phyloP scores from a whole-genome alignment of 176 grass and related monocot species.

The Phyllostachys edulis region DNA sequence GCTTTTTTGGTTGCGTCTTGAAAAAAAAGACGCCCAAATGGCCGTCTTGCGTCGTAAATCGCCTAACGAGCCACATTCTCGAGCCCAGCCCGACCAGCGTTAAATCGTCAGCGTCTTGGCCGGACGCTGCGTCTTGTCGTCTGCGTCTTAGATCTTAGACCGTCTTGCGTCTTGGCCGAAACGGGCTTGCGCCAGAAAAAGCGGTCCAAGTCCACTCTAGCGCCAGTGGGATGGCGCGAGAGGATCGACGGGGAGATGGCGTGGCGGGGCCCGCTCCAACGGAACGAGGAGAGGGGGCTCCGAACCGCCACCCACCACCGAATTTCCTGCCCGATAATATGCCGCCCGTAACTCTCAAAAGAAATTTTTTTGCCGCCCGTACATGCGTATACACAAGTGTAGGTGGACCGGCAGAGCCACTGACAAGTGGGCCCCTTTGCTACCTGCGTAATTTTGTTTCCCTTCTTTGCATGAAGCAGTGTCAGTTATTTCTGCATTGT shows the following conservation, averaged over 20 bases:
- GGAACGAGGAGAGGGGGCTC: background rate
- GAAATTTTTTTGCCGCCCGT: background rate
- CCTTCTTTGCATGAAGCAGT: background rate
- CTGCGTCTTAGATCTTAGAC: no score
- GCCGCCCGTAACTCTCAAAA: background rate
- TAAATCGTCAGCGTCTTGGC: no score
- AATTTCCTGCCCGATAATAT: conserved; percentile 40
- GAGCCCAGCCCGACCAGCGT: no score
- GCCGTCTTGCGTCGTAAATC: no score
- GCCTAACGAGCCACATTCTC: no score
- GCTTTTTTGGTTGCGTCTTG: no score
- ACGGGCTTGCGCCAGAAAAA: no score
- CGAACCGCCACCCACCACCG: conserved; percentile 46
- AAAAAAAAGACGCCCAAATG: no score
- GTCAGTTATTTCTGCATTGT: conserved; percentile 3
- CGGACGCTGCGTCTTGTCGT: no score
- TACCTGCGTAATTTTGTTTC: background rate
- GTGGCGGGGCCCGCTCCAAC: conserved; percentile 46
- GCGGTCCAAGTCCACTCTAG: no score
- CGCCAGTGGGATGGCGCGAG: conserved; percentile 54
- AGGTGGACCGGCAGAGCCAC: background rate
- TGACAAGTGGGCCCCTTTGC: background rate
- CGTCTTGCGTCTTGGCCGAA: no score
- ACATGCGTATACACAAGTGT: background rate
- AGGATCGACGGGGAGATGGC: conserved; percentile 38